phyloP scores from a whole-genome alignment of 1,139 yeast species.

The Hansenula lynferdii region DNA sequence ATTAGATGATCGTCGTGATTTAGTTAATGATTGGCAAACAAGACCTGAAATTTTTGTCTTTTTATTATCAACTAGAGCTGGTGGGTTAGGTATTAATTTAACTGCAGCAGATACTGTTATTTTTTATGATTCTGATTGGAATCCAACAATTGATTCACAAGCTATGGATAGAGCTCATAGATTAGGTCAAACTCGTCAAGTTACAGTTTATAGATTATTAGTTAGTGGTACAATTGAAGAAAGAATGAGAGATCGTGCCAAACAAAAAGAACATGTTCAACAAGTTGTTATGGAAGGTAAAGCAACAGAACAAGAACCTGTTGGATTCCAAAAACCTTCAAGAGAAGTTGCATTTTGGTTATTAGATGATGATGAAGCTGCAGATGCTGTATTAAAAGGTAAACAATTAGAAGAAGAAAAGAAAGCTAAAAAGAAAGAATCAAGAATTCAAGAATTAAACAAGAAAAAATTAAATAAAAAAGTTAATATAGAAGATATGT shows the following conservation, averaged over 20 bases:
- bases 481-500: constrained; percentile 43
- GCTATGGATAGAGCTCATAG: constrained; percentile 99
- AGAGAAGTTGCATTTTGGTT: constrained; percentile 73
- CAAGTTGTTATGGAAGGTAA: constrained; percentile 99
- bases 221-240: constrained; percentile 96
- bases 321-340: constrained; percentile 36
- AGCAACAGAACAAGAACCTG: constrained; percentile 30
- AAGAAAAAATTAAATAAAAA: constrained; percentile 16
- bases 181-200: constrained; percentile 96
- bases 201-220: constrained; percentile 88
- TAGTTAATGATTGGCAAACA: constrained; percentile 98
- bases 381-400: constrained; percentile 28
- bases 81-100: constrained; percentile 95
- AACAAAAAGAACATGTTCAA: constrained; percentile 97
- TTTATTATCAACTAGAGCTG: constrained; percentile 95
- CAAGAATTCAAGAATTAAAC: constrained; percentile 16
- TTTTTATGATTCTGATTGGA: constrained; percentile 98
- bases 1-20: constrained; percentile 90
- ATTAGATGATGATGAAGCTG: constrained; percentile 62
- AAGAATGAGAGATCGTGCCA: constrained; percentile 98
- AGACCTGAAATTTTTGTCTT: constrained; percentile 92
- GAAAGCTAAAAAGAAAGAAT: constrained; percentile 21
- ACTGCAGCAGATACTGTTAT: constrained; percentile 99
- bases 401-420: constrained; percentile 22
- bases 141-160: constrained; percentile 97